Evolutionary conservation across 257 asterid genomes (phyloP).

Genomic region (Solanum piurae): DNA sequence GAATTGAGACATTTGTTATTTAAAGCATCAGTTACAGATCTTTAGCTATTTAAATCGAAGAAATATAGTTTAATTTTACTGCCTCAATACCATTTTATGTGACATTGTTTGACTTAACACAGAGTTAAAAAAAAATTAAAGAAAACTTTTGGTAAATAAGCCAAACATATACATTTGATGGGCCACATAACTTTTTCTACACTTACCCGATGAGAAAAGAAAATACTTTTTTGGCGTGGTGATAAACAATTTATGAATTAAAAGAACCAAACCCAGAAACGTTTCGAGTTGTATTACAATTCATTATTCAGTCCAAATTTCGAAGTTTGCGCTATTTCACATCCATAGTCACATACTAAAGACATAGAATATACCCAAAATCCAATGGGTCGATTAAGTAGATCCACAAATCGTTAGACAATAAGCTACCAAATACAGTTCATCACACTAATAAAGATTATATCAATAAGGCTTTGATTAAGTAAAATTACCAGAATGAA

Average conservation of each 20-base stretch:
- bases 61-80: background rate
- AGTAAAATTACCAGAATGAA: slow-evolving; percentile 14
- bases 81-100: background rate
- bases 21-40: background rate
- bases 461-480: background rate
- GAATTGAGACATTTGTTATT: background rate
- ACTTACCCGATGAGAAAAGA: background rate
- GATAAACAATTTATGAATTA: background rate
- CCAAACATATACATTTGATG: background rate
- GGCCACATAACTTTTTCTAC: background rate
- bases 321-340: background rate
- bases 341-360: background rate
- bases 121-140: background rate
- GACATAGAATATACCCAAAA: background rate
- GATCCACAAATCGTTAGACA: background rate
- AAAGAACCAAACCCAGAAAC: background rate
- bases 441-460: background rate
- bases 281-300: background rate
- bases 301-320: background rate
- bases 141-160: background rate
- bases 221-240: background rate
- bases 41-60: background rate
- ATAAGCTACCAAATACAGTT: background rate
- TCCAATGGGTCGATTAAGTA: background rate
- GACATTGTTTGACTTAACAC: background rate